Base-by-base conservation (phyloP, 768 basidiomycete species). In the Kwoniella mangroviensis region DNA sequence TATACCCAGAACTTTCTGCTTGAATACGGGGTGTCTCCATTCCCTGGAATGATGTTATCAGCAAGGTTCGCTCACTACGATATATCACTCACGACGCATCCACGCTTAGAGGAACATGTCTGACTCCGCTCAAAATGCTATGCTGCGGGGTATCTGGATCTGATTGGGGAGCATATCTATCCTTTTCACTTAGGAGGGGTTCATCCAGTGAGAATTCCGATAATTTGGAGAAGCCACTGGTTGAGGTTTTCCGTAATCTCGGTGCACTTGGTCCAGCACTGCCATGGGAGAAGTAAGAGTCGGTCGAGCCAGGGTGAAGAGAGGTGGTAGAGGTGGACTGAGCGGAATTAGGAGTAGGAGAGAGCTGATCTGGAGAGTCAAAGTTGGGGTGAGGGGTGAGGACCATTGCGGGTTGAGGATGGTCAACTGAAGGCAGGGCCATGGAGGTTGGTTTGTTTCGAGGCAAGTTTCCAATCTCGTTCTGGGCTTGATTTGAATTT, bases 21-120 rank as follows among this genome's bases (percentile, higher is more conserved):
- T 83, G 79, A 83, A 83, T 0, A 75, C 73, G 3, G 80, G 77
- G 28, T 79, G 73, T n/a, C 76, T 68, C 82, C 82, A 83, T 70
- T 77, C 76, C 19, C 79, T 80, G 49, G 34, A 22, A 41, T 26
- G 60, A 66, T 11, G 34, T 19, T 49, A 49, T 43, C 53, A 63
- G 54, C 43, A 22, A 28, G 11, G 24, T 52, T 26, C 15, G 26
- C 45, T 43, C 13, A 5, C 15, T 40, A n/a, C 7, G 24, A 69
- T 28, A 49, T 45, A 41, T 24, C 41, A 67, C 77, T 67, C 57
- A 82, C 77, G 63, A 69, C 4, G 81, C 76, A 54, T 83, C 81
- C 11, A 83, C 67, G 24, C 73, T 74, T 24, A 79, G 42, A 0
- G 75, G 71, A 1, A 75, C 71, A 78, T 83, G 79, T 19, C 74